A percentile compares a stretch with the other conserved stretches of the same genome.
These are phyloP conservation scores for Volvox africanus DNA, from an alignment of 139 green algal genomes.

Conservation along the genomic window DNA sequence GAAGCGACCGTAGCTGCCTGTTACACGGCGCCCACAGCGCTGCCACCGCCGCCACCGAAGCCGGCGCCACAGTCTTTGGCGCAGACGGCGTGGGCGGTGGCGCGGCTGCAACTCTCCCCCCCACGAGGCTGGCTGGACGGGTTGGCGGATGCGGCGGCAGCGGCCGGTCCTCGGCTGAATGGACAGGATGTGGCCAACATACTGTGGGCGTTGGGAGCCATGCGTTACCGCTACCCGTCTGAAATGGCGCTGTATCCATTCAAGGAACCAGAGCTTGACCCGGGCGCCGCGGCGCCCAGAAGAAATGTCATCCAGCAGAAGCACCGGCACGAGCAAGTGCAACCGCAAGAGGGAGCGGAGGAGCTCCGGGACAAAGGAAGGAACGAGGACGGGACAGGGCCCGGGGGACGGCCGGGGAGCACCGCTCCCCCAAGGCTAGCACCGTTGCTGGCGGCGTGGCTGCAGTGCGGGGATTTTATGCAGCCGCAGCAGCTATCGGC, in stretches of 20 bases:
- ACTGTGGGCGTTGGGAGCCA: conserved; percentile 13
- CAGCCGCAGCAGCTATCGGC: conserved; percentile 40
- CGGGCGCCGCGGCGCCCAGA: too few relatives aligned
- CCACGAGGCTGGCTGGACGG: background rate
- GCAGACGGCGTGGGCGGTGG: conserved; percentile 9
- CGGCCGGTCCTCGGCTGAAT: background rate
- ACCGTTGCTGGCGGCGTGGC: conserved; percentile 27
- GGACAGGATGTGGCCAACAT: conserved; percentile 12
- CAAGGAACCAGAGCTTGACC: too few relatives aligned
- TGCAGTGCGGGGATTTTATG: background rate
- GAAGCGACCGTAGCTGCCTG: background rate
- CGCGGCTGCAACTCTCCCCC: conserved; percentile 9
- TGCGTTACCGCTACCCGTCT: background rate
- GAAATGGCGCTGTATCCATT: too few relatives aligned
- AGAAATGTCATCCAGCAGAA: too few relatives aligned
- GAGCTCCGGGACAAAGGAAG: too few relatives aligned
- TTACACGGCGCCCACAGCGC: background rate
- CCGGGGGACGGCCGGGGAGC: too few relatives aligned
- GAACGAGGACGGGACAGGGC: too few relatives aligned
- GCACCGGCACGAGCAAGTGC: background rate
- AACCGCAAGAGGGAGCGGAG: background rate
- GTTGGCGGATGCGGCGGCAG: background rate
- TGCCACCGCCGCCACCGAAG: background rate
- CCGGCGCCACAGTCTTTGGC: conserved; percentile 14
- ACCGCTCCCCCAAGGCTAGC: background rate